Evolutionary conservation across 306 rosid species (phyloP), one percentile per base, ranked within the genome.

Genomic region (Gillenia trifoliata): DNA sequence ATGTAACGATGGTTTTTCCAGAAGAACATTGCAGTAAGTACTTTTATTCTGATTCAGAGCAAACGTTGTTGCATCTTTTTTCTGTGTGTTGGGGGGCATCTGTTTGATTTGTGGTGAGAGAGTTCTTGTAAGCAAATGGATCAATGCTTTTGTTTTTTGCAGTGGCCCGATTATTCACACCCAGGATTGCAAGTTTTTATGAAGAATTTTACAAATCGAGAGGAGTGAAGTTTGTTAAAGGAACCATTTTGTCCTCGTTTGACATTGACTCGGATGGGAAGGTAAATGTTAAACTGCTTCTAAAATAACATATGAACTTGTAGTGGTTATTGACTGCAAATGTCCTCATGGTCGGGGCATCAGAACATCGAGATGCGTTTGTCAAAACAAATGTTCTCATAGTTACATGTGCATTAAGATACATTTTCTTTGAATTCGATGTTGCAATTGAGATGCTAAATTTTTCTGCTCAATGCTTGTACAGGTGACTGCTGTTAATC

Each of bases 91-190:
- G 49, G 5, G 49, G 50, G 50, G 50, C 50, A 43, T 43, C 50
- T 13, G 50, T 45, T 45, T 16, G 7, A 20, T 49, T 8, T 12
- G 33, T 29, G 71, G 23, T 20, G 70, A 19, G 11, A 47, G 22
- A 64, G 36, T 25, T 55, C 36, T 52, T 2, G 36, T 5, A 65
- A 50, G 72, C 47, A 23, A 25, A 31, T 30, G 17, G 65, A 56
- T 13, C 26, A 59, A 40, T 26, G 66, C 68, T 29, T 54, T 64
- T 74, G 31, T 47, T 60, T 70, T 77, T 64, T 84, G 41, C 89
- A 94, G 99, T 94, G 99, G 96, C 96, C 68, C 99, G 99, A 77
- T 86, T 94, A 62, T 92, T 94, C 79, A 92, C 98, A 63, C 80
- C 98, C 66, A 89, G 89, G 89, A 92, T 94, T 29, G 96, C 99